Conservation (phyloP, 1,139 yeast species). For the Arxiozyma bovina region DNA sequence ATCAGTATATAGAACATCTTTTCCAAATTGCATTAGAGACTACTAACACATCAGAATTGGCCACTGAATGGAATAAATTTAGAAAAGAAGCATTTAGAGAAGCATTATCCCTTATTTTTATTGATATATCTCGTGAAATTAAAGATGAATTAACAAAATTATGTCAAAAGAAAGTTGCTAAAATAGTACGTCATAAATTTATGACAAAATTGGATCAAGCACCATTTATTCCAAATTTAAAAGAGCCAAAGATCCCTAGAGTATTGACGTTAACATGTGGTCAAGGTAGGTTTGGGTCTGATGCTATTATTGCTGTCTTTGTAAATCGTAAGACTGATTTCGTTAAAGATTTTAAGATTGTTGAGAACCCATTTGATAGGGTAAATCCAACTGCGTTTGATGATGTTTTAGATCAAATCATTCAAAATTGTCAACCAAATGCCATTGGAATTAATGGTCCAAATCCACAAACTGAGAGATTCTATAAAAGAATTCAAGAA, state of each 20-base stretch:
- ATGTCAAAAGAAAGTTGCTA: slow-evolving; percentile 64
- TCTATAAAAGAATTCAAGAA: slow-evolving; percentile 49
- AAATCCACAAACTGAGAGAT: slow-evolving; percentile 59
- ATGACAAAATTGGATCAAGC: slow-evolving; percentile 79
- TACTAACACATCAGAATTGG: slow-evolving; percentile 75
- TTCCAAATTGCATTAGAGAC: slow-evolving; percentile 58
- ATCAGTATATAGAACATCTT: slow-evolving; percentile 41
- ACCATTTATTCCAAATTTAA: slow-evolving; percentile 76
- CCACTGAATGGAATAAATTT: slow-evolving; percentile 73
- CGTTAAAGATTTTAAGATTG: slow-evolving; percentile 68
- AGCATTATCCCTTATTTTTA: slow-evolving; percentile 62
- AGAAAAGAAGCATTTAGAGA: slow-evolving; percentile 58
- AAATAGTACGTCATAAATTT: slow-evolving; percentile 61
- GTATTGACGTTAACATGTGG: slow-evolving; percentile 81
- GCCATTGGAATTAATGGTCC: slow-evolving; percentile 86
- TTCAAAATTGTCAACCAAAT: slow-evolving; percentile 58
- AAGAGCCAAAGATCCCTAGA: slow-evolving; percentile 76
- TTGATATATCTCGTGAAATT: slow-evolving; percentile 63
- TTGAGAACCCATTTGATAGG: slow-evolving; percentile 49
- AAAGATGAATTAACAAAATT: slow-evolving; percentile 76
- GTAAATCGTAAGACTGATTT: slow-evolving; percentile 76
- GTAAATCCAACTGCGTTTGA: slow-evolving; percentile 45
- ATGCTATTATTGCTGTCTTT: slow-evolving; percentile 78
- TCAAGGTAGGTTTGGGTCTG: slow-evolving; percentile 67
- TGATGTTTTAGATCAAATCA: slow-evolving; percentile 48